Percentiles rank a stretch among this genome's conserved stretches.
Conservation (phyloP, 768 basidiomycete species). For the Collybia sordida region DNA sequence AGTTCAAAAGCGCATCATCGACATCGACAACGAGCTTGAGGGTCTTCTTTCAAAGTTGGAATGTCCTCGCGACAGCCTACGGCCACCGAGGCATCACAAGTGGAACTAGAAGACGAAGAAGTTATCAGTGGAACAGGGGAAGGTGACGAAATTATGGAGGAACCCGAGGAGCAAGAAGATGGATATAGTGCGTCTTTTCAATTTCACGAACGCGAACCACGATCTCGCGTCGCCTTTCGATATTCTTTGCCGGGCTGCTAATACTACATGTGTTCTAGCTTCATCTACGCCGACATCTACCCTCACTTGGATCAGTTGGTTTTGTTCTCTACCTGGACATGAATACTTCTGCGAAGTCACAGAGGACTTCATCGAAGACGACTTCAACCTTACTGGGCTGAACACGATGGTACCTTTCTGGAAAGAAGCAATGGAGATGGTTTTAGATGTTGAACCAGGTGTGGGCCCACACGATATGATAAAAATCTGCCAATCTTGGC, state of each 20-base stretch:
- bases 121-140: constrained; percentile 54
- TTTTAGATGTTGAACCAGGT: constrained; percentile 99
- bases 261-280: constrained; percentile 31
- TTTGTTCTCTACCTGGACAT: constrained; percentile 91
- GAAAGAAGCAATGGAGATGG: constrained; percentile 99
- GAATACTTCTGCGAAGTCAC: constrained; percentile 99
- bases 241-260: too few species aligned
- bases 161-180: constrained; percentile 71
- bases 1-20: constrained; percentile 22
- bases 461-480: constrained; percentile 23
- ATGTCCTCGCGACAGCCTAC: constrained; percentile 41
- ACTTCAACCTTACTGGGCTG: constrained; percentile 97
- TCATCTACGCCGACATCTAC: constrained; percentile 91
- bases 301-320: constrained; percentile 95
- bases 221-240: not conserved
- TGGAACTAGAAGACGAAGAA: constrained; percentile 63
- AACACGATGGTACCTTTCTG: constrained; percentile 97
- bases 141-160: constrained; percentile 82
- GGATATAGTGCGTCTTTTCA: constrained; percentile 70
- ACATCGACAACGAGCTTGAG: constrained; percentile 19
- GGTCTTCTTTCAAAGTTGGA: constrained; percentile 7
- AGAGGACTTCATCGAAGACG: constrained; percentile 99
- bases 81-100: constrained; percentile 45
- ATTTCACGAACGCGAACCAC: too few species aligned
- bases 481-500: not conserved